Evolutionary conservation across 768 basidiomycete species (phyloP).

Genomic region (Auriscalpium microsporum): DNA sequence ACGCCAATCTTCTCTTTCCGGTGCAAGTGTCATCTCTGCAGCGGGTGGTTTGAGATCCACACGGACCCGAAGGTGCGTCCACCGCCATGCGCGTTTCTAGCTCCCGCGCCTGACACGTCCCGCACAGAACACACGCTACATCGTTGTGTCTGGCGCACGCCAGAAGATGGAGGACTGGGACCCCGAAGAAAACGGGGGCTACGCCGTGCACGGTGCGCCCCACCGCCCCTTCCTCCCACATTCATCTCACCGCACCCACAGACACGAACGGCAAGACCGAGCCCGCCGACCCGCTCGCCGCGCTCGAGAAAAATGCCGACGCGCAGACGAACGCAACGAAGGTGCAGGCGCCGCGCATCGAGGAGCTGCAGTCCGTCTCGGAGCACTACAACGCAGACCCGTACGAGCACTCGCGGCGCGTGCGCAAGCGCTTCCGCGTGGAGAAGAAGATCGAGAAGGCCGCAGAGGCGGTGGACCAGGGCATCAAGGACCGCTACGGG

Average conservation of each 20-base stretch:
- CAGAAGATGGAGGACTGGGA: conserved; percentile 96
- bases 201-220: conserved; percentile 68
- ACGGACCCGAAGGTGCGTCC: conserved; percentile 85
- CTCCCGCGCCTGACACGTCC: background rate
- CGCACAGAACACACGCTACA: conserved; percentile 84
- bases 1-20: conserved; percentile 93
- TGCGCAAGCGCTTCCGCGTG: conserved; percentile 76
- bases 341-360: conserved; percentile 73
- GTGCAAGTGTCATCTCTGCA: conserved; percentile 96
- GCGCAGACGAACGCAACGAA: conserved; percentile 65
- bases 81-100: background rate
- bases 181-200: conserved; percentile 93
- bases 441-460: conserved; percentile 76
- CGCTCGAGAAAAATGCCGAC: conserved; percentile 82
- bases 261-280: conserved; percentile 61
- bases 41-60: conserved; percentile 96
- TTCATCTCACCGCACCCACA: conserved; percentile 17
- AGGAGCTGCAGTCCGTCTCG: conserved; percentile 68
- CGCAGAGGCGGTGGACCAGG: conserved; percentile 62
- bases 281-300: conserved; percentile 76
- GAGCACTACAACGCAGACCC: conserved; percentile 82
- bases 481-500: conserved; percentile 66
- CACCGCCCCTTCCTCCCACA: background rate
- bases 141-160: conserved; percentile 86
- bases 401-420: conserved; percentile 64